Conservation (phyloP, 2,329 filamentous ascomycete species). For the Colletotrichum orbiculare region DNA sequence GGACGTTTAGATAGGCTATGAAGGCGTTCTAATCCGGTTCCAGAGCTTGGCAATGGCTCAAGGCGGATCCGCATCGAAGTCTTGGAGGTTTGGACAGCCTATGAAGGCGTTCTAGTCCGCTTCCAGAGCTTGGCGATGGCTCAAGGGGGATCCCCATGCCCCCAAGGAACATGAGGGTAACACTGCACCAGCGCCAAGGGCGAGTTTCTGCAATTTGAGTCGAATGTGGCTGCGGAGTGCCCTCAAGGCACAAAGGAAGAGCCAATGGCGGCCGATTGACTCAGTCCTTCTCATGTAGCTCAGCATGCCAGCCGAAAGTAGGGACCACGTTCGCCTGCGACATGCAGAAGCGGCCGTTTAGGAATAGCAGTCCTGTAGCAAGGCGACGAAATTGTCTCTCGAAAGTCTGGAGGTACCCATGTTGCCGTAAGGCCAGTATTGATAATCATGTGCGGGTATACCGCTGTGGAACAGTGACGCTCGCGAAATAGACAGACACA, state of each 20-base stretch:
- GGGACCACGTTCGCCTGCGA: slow-evolving; percentile 10
- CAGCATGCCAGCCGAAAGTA: slow-evolving; percentile 13
- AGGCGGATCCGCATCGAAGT: slow-evolving; percentile 10
- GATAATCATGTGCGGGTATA: no score
- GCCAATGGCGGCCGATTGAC: neutral
- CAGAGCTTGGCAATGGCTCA: slow-evolving; percentile 26
- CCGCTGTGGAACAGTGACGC: no score
- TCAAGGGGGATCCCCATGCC: slow-evolving; percentile 13
- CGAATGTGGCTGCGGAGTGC: slow-evolving; percentile 10
- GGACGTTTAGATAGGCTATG: neutral
- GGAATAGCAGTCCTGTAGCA: slow-evolving; percentile 2
- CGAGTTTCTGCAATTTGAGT: slow-evolving; percentile 4
- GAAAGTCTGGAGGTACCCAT: neutral
- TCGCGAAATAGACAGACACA: neutral
- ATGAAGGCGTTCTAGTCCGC: slow-evolving; percentile 20
- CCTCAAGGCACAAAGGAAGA: neutral
- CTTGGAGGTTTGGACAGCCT: neutral
- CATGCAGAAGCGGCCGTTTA: slow-evolving; percentile 14
- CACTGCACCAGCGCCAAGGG: slow-evolving; percentile 28
- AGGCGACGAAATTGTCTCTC: neutral
- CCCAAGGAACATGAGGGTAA: slow-evolving; percentile 26
- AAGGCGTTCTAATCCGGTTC: slow-evolving; percentile 24
- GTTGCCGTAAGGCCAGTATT: no score
- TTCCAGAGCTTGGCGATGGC: slow-evolving; percentile 29
- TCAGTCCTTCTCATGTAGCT: neutral